Conservation (phyloP, 805 yeast genomes). For the Candida boidinii region DNA sequence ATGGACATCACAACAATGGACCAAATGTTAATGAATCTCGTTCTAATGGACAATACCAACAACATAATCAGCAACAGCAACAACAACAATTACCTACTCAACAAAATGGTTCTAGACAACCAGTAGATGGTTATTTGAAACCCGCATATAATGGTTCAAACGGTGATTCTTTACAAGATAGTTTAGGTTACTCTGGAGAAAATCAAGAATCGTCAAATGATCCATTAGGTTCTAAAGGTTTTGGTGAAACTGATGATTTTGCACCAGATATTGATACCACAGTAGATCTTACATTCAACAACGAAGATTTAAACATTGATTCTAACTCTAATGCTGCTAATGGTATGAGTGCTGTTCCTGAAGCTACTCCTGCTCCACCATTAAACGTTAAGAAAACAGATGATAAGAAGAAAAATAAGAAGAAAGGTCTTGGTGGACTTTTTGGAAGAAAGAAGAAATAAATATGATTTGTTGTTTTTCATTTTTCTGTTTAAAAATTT, state of each 20-base stretch:
- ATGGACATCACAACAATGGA: conserved; percentile 3
- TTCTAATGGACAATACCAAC: conserved; percentile 3
- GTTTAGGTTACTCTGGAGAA: background rate
- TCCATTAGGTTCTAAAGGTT: conserved; percentile 1
- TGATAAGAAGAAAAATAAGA: conserved; percentile 35
- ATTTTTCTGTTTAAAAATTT: no score
- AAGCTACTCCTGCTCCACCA: conserved; percentile 26
- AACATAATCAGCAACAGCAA: conserved; percentile 1
- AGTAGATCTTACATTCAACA: conserved; percentile 2
- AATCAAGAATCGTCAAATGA: background rate
- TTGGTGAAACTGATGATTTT: background rate
- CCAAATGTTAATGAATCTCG: conserved; percentile 1
- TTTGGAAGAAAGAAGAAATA: conserved; percentile 63
- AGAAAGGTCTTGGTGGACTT: conserved; percentile 71
- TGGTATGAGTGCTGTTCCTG: conserved; percentile 16
- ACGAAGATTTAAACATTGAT: no score
- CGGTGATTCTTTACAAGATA: no score
- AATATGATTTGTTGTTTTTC: no score
- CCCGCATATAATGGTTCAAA: background rate
- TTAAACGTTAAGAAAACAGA: conserved; percentile 20
- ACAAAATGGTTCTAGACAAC: background rate
- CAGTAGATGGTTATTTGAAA: background rate
- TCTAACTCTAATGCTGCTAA: background rate
- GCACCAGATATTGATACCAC: background rate
- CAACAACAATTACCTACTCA: background rate